phyloP scores from a whole-genome alignment of 2,329 filamentous ascomycete genomes.

The Alternaria sp. region DNA sequence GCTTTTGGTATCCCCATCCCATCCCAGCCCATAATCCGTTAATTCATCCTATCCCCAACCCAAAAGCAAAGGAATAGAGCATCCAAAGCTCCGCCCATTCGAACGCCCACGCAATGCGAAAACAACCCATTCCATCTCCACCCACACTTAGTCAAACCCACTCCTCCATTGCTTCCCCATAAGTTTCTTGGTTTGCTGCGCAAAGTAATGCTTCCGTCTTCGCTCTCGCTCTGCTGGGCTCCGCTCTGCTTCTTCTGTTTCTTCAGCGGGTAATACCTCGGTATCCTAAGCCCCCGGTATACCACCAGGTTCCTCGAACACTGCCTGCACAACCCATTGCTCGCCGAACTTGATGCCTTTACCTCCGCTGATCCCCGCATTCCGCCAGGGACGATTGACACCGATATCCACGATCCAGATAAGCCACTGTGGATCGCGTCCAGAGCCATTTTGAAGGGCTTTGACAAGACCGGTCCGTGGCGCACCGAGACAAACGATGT shows the following conservation, averaged over 20 bases:
- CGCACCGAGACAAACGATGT: constrained; percentile 83
- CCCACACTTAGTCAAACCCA: neutral
- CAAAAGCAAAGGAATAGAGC: neutral
- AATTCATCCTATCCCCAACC: neutral
- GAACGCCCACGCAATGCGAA: constrained; percentile 15
- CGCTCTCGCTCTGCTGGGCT: neutral
- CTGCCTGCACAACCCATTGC: constrained; percentile 80
- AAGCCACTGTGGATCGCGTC: constrained; percentile 67
- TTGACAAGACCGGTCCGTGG: constrained; percentile 85
- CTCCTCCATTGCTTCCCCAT: neutral
- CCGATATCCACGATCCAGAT: constrained; percentile 88
- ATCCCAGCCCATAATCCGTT: neutral
- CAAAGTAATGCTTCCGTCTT: neutral
- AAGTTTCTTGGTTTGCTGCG: neutral
- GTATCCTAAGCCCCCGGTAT: constrained; percentile 7
- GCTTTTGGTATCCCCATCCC: neutral
- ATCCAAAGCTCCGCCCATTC: neutral
- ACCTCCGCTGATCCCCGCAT: constrained; percentile 79
- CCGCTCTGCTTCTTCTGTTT: neutral
- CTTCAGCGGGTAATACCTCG: neutral
- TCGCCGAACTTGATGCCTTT: constrained; percentile 88
- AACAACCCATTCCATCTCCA: neutral
- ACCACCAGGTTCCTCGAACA: constrained; percentile 39
- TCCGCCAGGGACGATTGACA: constrained; percentile 82
- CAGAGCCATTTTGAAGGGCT: constrained; percentile 69